phyloP scores from a whole-genome alignment of 108 stramenopile species.

The Nitzschia inconspicua region DNA sequence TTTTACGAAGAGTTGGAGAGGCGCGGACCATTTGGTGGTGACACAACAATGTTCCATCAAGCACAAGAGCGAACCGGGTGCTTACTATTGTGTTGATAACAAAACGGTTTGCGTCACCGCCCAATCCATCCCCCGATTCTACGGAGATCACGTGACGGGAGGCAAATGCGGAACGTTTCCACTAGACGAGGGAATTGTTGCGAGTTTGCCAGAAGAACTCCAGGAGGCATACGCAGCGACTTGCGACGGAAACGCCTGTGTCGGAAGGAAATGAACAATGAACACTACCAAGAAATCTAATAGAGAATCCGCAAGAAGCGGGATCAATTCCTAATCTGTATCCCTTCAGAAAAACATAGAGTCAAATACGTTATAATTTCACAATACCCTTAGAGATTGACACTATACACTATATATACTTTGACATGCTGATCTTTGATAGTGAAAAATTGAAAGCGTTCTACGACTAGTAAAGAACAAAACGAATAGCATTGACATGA shows the following conservation, averaged over 20 bases:
- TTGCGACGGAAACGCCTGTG: not conserved
- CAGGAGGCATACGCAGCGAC: not conserved
- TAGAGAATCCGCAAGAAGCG: no score
- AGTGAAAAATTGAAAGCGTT: no score
- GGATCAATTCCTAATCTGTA: no score
- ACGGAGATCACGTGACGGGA: not conserved
- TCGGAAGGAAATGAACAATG: not conserved
- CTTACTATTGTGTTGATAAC: not conserved
- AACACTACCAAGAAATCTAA: no score
- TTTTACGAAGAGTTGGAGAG: not conserved
- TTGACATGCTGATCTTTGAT: no score
- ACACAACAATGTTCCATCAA: not conserved
- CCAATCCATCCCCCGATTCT: not conserved
- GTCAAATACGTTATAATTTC: no score
- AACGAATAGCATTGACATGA: no score
- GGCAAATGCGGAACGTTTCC: not conserved
- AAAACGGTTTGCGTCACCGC: not conserved
- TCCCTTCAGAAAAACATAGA: no score
- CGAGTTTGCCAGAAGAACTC: not conserved
- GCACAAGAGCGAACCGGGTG: not conserved
- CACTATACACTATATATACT: no score
- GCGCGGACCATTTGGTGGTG: not conserved
- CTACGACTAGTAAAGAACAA: no score
- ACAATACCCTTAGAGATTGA: no score
- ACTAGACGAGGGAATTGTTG: not conserved